Base-by-base conservation (phyloP, 2,329 filamentous ascomycete species). In the Sclerotiophoma versabilis region DNA sequence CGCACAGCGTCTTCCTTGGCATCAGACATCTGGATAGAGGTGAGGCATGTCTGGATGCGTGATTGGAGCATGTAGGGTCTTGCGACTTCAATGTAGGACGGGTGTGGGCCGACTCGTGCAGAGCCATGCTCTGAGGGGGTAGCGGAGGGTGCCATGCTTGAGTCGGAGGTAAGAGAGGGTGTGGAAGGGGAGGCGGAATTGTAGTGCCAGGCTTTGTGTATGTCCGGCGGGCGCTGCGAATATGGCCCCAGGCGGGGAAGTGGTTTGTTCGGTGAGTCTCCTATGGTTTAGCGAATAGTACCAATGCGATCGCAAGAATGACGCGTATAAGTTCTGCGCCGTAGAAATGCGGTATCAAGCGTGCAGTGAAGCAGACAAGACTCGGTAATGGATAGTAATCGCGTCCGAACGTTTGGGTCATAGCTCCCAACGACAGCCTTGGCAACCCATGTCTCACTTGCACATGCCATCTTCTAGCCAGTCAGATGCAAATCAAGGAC, bases 61-160 rank as follows among this genome's bases (percentile, higher is more conserved):
- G 91, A 87, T 72, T 97, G 91, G 62, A 91, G 89, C 58, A 92
- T 84, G 77, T 93, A 98, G 52, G 91, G 91, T 63, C 85, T 83
- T 50, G 85, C 84, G 50, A 87, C 80, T 66, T 86, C 83, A 57
- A 88, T 86, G 65, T 83, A 86, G 17, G 84, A 87, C 1, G 84
- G 84, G 67, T 87, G 84, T 19, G 84, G 85, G 12, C 81, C 80
- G 33, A 78, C 64, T 34, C 66, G 66, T 11, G 64, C 68, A 39
- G 48, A 51, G 23, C 60, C 63, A 38, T 59, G 60, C n/a, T 66
- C 63, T 4, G 61, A 58, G 7, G 67, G 63, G 7, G 65, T 66
- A 27, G 65, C 57, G 38, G 69, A 60, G 26, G 71, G 68, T 49
- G 71, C 70, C 73, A 75, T 75, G 36, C 15, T 45, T 17, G 48